Base-by-base conservation (phyloP, 108 stramenopile species). In the Ochromonas danica region DNA sequence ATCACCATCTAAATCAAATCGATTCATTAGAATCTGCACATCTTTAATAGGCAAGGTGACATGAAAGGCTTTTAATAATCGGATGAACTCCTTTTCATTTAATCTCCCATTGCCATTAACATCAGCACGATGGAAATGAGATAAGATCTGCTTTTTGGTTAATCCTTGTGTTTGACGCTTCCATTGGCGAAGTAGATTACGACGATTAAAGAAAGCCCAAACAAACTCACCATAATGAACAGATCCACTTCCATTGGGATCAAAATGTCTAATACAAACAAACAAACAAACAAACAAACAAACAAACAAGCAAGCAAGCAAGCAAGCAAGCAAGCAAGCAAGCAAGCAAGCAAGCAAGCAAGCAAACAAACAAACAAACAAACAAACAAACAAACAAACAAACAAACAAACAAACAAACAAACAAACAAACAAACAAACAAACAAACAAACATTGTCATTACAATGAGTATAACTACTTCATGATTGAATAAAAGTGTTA, bases 181-280 rank as follows among this genome's bases (percentile, higher is more conserved):
- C 72, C 72, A 75, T 60, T 75, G 72, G 22, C 45, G 51, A 45
- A 75, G 14, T 10, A 75, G 17, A 35, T 36, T 36, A 27, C 72
- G 36, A 10, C 72, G 43, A 60, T 75, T 75, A 41, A 75, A 75
- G 38, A 75, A 75, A 6, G 72, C 72, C 72, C 72, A 39, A 33
- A 42, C 17, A 6, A 75, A 75, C 31, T 39, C 72, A 36, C 72
- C 40, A 36, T 75, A 42, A 6, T 75, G 40, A 36, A 75, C 17
- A 10, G 40, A 75, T 27, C 36, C 36, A 27, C 45, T 30, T 38
- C 51, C 17, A 36, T 70, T 22, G 39, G 67, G 67, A 31, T 70
- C 67, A 22, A 70, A 70, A 22, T 70, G 67, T 31, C 67, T 17
- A n/a, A n/a, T n/a, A n/a, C n/a, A n/a, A n/a, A n/a, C n/a, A n/a